Percentiles rank a stretch among this genome's conserved stretches.
These are phyloP conservation scores for Penicillium oxalicum DNA, from an alignment of 2,329 filamentous ascomycete species.

Conservation along the genomic window DNA sequence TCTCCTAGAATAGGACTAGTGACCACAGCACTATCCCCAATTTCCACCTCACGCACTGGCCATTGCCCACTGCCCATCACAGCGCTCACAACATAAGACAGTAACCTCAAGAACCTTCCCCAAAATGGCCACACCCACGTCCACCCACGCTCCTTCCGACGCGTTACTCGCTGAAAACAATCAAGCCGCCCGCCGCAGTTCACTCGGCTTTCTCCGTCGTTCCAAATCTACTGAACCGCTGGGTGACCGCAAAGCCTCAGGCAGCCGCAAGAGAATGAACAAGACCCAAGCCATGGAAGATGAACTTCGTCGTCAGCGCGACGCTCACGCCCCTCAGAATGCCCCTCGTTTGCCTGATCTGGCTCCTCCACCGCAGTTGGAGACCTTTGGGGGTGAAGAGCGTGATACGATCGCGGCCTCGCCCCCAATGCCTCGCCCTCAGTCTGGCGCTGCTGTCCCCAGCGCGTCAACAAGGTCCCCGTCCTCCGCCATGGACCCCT, in stretches of 20 bases:
- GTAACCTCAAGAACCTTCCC: constrained; percentile 5
- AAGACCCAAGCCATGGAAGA: constrained; percentile 43
- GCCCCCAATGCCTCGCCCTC: constrained; percentile 33
- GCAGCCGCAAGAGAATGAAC: constrained; percentile 34
- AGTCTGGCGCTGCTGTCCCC: constrained; percentile 18
- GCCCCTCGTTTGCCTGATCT: constrained; percentile 52
- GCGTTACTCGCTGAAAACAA: constrained; percentile 29
- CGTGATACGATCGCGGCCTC: constrained; percentile 57
- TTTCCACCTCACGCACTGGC: not conserved
- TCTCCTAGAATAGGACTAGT: not conserved
- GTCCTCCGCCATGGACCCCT: constrained; percentile 59
- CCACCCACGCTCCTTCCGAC: constrained; percentile 29
- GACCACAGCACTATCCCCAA: not conserved
- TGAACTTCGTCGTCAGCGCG: constrained; percentile 50
- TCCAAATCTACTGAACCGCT: constrained; percentile 61
- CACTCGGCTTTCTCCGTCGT: constrained; percentile 57
- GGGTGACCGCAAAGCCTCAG: constrained; percentile 46
- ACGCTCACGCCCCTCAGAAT: constrained; percentile 50
- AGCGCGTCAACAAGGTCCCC: constrained; percentile 22
- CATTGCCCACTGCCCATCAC: not conserved
- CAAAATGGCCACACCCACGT: constrained; percentile 32
- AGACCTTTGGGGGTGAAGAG: constrained; percentile 58
- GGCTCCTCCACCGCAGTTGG: constrained; percentile 45
- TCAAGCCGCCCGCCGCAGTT: constrained; percentile 40
- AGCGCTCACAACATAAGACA: not conserved